A percentile compares a stretch with the other conserved stretches of the same genome.
Conservation (phyloP, 2,329 filamentous ascomycete species). For the Hypoxylon sp. region DNA sequence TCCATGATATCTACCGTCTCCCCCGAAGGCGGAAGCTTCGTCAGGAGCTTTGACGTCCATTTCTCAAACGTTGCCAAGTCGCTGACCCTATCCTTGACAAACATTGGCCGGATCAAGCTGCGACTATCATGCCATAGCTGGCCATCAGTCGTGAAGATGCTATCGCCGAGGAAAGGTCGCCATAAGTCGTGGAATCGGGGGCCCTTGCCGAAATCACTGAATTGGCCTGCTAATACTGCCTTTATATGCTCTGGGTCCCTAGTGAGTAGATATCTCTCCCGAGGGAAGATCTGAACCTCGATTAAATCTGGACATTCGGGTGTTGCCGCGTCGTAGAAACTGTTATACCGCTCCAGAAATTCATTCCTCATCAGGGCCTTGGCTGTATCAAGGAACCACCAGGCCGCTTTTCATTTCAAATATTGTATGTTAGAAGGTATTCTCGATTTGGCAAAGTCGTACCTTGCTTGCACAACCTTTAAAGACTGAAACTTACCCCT, state of each 20-base stretch:
- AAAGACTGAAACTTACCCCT: constrained; percentile 48
- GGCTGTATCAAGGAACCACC: constrained; percentile 51
- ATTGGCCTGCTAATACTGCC: constrained; percentile 68
- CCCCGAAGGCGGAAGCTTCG: constrained; percentile 69
- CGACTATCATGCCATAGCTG: constrained; percentile 68
- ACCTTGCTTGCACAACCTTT: background rate
- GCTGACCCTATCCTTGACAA: constrained; percentile 62
- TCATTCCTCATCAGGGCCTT: constrained; percentile 53
- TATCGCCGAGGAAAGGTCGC: constrained; percentile 66
- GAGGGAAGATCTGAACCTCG: constrained; percentile 56
- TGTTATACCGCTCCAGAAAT: constrained; percentile 54
- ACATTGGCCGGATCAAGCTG: constrained; percentile 69
- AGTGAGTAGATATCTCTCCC: constrained; percentile 61
- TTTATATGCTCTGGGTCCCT: constrained; percentile 71
- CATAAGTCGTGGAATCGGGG: constrained; percentile 60
- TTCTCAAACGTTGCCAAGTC: constrained; percentile 71
- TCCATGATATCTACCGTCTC: constrained; percentile 71
- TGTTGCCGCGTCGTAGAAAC: constrained; percentile 51
- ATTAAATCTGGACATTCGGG: constrained; percentile 56
- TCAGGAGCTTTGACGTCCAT: constrained; percentile 71
- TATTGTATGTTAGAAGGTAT: constrained; percentile 7
- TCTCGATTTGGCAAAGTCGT: background rate
- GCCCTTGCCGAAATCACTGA: constrained; percentile 68
- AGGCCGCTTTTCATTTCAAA: constrained; percentile 28
- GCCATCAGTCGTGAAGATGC: constrained; percentile 70